phyloP scores from a whole-genome alignment of 768 basidiomycete genomes.

The Daedalea quercina region DNA sequence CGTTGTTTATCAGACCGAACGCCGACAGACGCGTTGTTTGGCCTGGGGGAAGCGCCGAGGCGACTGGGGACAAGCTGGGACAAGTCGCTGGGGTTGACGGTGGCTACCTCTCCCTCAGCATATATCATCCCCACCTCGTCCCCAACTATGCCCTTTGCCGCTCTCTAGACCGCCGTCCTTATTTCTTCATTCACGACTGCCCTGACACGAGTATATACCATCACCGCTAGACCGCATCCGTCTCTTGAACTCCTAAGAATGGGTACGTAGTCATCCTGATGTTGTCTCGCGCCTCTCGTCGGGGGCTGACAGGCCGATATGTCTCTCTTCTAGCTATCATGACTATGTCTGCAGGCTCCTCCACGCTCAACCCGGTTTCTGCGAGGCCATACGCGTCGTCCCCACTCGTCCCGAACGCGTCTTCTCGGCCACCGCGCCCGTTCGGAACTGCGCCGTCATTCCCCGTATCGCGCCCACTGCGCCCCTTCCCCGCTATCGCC shows the following conservation, averaged over 20 bases:
- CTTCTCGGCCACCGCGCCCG: conserved; percentile 33
- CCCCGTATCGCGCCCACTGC: conserved; percentile 65
- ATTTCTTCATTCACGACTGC: not conserved
- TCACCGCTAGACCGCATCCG: not conserved
- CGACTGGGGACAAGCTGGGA: not conserved
- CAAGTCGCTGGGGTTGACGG: not conserved
- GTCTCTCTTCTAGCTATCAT: conserved; percentile 15
- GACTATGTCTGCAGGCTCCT: conserved; percentile 14
- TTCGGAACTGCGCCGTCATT: conserved; percentile 36
- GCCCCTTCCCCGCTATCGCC: conserved; percentile 69
- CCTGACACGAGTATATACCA: not conserved
- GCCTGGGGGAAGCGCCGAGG: not conserved
- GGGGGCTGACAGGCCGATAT: conserved; percentile 35
- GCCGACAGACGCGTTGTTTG: conserved; percentile 1
- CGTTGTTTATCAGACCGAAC: no score
- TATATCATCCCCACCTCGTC: no score
- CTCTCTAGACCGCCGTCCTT: not conserved
- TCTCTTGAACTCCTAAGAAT: conserved; percentile 4
- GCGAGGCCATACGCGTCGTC: conserved; percentile 42
- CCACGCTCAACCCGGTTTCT: conserved; percentile 13
- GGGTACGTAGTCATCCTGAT: conserved; percentile 24
- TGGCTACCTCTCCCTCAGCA: not conserved
- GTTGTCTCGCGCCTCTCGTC: conserved; percentile 45
- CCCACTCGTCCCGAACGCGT: conserved; percentile 46
- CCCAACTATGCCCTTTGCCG: not conserved